Evolutionary conservation across 2,329 filamentous ascomycete species (phyloP).

Genomic region (Aspergillus melleus): DNA sequence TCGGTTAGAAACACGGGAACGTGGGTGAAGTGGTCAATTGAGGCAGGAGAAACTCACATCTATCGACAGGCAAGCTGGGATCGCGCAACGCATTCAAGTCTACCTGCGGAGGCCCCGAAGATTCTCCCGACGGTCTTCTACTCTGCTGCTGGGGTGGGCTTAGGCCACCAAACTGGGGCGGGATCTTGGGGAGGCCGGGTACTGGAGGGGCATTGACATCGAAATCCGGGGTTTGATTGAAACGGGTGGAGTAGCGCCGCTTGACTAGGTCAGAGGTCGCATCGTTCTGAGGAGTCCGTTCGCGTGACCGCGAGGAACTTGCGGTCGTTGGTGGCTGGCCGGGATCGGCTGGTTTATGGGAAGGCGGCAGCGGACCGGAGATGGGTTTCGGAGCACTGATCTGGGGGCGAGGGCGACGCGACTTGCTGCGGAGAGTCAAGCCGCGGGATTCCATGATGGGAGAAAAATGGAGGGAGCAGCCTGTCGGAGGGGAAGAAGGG

Average conservation of each 20-base stretch:
- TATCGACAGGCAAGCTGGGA: slow-evolving; percentile 74
- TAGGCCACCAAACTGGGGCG: slow-evolving; percentile 58
- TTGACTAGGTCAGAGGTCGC: slow-evolving; percentile 83
- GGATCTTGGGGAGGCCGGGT: slow-evolving; percentile 63
- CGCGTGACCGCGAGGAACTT: slow-evolving; percentile 33
- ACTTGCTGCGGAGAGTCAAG: slow-evolving; percentile 65
- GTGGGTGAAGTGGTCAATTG: not conserved
- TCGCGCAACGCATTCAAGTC: slow-evolving; percentile 79
- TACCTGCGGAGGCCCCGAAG: slow-evolving; percentile 63
- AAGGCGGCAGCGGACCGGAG: slow-evolving; percentile 39
- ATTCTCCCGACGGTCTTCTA: slow-evolving; percentile 54
- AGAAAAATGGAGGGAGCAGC: not conserved
- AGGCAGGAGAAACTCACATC: slow-evolving; percentile 57
- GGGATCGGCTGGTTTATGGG: slow-evolving; percentile 38
- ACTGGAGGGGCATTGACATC: slow-evolving; percentile 68
- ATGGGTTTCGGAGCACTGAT: slow-evolving; percentile 63
- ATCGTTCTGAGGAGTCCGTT: slow-evolving; percentile 46
- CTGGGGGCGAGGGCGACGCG: slow-evolving; percentile 51
- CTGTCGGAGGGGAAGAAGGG: not conserved
- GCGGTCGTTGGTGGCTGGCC: slow-evolving; percentile 29
- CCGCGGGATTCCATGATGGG: slow-evolving; percentile 54
- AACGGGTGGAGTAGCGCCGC: slow-evolving; percentile 88
- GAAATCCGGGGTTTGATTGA: slow-evolving; percentile 73
- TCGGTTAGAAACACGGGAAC: slow-evolving; percentile 17
- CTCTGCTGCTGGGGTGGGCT: slow-evolving; percentile 43